Conservation (phyloP, 2,329 filamentous ascomycete species). For the Fusarium sarcochroum region DNA sequence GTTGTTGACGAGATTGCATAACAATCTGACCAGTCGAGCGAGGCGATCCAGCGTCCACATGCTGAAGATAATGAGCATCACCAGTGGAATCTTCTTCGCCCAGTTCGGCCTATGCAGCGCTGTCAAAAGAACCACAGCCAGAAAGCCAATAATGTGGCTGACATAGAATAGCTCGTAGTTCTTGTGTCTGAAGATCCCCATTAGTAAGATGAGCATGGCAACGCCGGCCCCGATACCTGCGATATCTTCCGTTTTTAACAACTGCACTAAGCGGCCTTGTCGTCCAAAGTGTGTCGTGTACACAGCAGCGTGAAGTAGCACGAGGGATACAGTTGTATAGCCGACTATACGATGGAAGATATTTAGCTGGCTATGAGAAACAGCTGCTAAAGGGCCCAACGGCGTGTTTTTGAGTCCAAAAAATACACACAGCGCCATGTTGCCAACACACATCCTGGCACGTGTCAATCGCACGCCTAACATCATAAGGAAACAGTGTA, state of each 20-base stretch:
- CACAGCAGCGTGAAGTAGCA: constrained; percentile 55
- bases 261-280: constrained; percentile 12
- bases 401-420: constrained; percentile 66
- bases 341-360: constrained; percentile 62
- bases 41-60: constrained; percentile 63
- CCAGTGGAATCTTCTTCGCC: constrained; percentile 54
- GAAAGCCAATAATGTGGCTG: constrained; percentile 59
- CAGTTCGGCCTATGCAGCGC: constrained; percentile 61
- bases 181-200: constrained; percentile 52
- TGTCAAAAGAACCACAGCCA: constrained; percentile 57
- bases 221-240: constrained; percentile 48
- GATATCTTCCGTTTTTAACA: constrained; percentile 22
- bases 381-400: constrained; percentile 49
- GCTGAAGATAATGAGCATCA: constrained; percentile 55
- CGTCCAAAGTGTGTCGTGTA: constrained; percentile 53
- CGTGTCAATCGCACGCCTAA: not conserved
- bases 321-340: constrained; percentile 56
- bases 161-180: constrained; percentile 64
- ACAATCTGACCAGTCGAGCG: constrained; percentile 49
- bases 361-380: constrained; percentile 62
- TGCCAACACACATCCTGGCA: constrained; percentile 61
- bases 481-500: rapidly evolving
- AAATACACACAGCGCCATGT: constrained; percentile 57
- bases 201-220: constrained; percentile 56
- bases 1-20: constrained; percentile 15